Conservation (phyloP, 1,139 yeast genomes). For the Saccharomycopsis hybrid region DNA sequence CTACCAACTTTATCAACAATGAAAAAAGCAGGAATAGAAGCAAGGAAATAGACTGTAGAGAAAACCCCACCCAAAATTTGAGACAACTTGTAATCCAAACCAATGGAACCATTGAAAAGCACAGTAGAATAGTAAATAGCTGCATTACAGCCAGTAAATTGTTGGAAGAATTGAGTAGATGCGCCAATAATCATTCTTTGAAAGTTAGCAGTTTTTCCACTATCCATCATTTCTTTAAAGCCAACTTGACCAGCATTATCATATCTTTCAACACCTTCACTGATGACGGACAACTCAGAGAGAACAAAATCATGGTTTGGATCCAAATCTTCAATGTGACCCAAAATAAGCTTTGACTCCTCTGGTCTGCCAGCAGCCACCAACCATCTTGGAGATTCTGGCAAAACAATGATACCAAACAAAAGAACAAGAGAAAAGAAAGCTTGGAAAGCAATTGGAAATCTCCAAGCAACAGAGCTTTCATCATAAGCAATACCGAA, state of each 20-base stretch:
- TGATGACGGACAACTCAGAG: conserved; percentile 35
- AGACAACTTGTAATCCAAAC: conserved; percentile 44
- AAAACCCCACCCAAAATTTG: conserved; percentile 60
- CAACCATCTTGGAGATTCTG: conserved; percentile 76
- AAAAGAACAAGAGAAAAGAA: conserved; percentile 35
- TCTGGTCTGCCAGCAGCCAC: conserved; percentile 45
- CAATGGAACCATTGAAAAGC: conserved; percentile 49
- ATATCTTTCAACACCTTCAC: conserved; percentile 33
- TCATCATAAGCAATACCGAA: conserved; percentile 59
- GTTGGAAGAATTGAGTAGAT: conserved; percentile 50
- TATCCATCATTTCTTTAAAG: conserved; percentile 44
- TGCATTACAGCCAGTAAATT: conserved; percentile 60
- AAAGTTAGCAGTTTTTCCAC: conserved; percentile 41
- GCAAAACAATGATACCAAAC: conserved; percentile 35
- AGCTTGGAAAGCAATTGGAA: conserved; percentile 41
- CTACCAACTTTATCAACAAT: conserved; percentile 63
- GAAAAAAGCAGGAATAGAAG: conserved; percentile 59
- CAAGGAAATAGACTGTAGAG: conserved; percentile 53
- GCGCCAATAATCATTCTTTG: conserved; percentile 48
- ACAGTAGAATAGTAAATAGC: conserved; percentile 64
- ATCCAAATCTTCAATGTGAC: conserved; percentile 24
- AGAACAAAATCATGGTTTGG: conserved; percentile 41
- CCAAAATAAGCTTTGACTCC: conserved; percentile 38
- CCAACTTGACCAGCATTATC: conserved; percentile 19
- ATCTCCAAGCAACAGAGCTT: conserved; percentile 44